Conservation (phyloP, 139 green algal genomes). For the Desmodesmus armatus region DNA sequence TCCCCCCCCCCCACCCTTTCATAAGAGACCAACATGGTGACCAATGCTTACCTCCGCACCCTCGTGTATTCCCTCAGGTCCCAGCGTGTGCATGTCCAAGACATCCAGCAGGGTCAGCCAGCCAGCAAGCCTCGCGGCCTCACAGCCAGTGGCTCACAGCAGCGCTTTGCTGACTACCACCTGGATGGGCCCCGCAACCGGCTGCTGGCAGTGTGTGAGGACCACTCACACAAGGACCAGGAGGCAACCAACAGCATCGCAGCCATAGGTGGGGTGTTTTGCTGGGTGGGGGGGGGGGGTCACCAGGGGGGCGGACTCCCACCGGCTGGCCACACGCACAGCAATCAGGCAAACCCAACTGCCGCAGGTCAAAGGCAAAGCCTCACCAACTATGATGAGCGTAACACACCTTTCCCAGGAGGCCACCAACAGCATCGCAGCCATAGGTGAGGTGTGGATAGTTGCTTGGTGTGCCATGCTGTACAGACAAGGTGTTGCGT, state of each 20-base stretch:
- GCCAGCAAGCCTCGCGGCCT: slow-evolving; percentile 28
- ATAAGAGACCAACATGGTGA: not conserved
- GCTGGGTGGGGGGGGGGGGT: no score
- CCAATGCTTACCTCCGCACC: not conserved
- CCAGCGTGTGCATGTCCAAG: slow-evolving; percentile 76
- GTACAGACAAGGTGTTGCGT: no score
- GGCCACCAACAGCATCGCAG: slow-evolving; percentile 65
- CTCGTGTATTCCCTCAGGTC: no score
- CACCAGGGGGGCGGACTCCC: no score
- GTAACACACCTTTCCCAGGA: slow-evolving; percentile 48
- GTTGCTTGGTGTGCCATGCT: no score
- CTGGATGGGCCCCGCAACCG: slow-evolving; percentile 57
- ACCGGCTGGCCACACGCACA: no score
- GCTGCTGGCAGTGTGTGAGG: slow-evolving; percentile 71
- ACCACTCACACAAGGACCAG: slow-evolving; percentile 53
- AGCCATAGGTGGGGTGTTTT: slow-evolving; percentile 70
- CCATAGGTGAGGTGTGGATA: slow-evolving; percentile 72
- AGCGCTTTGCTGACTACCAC: slow-evolving; percentile 69
- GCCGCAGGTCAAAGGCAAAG: no score
- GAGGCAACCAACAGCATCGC: slow-evolving; percentile 68
- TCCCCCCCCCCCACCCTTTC: no score
- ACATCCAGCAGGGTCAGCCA: slow-evolving; percentile 11
- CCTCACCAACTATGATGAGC: no score
- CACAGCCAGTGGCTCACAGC: slow-evolving; percentile 50
- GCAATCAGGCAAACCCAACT: no score